Evolutionary conservation across 139 green algal genomes (phyloP).

Genomic region (Micromonas commoda): DNA sequence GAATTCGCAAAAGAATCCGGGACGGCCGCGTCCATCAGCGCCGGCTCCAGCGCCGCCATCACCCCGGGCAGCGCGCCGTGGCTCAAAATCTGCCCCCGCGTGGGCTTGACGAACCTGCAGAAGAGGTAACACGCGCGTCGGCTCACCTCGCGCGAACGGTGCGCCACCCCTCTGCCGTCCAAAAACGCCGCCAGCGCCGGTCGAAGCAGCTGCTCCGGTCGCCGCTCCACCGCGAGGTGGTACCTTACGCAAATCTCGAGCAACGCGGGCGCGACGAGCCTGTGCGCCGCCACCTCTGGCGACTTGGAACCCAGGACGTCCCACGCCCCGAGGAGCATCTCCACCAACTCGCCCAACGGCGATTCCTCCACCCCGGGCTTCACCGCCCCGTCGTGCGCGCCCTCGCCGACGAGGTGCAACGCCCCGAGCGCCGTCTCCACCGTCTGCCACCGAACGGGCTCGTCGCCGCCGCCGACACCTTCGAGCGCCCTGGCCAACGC

Average conservation of each 20-base stretch:
- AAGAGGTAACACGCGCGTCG: conserved; percentile 21
- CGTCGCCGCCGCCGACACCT: background rate
- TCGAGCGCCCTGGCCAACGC: background rate
- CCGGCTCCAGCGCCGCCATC: background rate
- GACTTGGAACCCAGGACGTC: background rate
- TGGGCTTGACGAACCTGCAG: background rate
- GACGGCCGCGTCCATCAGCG: background rate
- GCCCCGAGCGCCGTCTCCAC: conserved; percentile 8
- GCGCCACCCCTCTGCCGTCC: conserved; percentile 6
- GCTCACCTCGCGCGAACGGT: background rate
- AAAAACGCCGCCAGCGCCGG: conserved; percentile 8
- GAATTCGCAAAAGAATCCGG: too few relatives aligned
- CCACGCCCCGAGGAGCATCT: background rate
- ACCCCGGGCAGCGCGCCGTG: background rate
- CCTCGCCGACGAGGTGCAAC: conserved; percentile 13
- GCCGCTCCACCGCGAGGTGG: background rate
- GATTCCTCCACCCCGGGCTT: conserved; percentile 6
- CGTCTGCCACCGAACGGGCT: background rate
- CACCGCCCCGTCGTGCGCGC: conserved; percentile 1
- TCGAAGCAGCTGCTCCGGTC: background rate
- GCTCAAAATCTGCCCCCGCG: background rate
- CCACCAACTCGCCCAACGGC: background rate
- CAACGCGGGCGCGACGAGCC: background rate
- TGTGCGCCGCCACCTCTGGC: background rate
- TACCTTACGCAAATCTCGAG: conserved; percentile 20